Base-by-base conservation (phyloP, 2,329 filamentous ascomycete species). In the Huntiella decipiens region DNA sequence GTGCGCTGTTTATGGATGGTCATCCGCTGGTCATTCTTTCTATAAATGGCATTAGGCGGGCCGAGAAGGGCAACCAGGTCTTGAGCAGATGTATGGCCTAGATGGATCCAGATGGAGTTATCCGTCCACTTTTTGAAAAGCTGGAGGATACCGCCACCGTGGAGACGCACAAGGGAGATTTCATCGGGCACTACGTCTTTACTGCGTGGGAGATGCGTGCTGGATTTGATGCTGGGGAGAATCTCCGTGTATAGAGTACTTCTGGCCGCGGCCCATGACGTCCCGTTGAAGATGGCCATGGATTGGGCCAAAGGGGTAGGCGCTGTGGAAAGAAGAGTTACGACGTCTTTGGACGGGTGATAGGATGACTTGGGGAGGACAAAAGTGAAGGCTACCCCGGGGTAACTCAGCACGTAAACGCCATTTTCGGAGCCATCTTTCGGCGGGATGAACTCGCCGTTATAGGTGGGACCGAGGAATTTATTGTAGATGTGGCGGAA, bases 401-500 rank as follows among this genome's bases (percentile, higher is more conserved):
- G 87, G 61, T 95, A 98, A 1, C 88, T 96, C 32, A 98, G 66
- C 32, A 94, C 77, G 57, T 96, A 98, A 16, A 76, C 81, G 12
- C 87, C 87, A 49, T 69, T 64, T 12, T 67, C 66, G 1, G 65
- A 56, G 13, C 45, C 46, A 32, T 50, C 43, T n/a, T 48, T 38
- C 15, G 33, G 19, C 6, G 79, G 71, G 34, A 94, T 71, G 56
- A 88, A 98, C 65, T 98, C 91, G 52, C 91, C 91, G 1, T 82
- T 82, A 58, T 93, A 96, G 0, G 88, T 92, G 13, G 87, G 87
- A 0, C 91, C 91, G 52, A 98, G 78, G n/a, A 95, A 68, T 45
- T 83, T 78, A 55, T 93, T 85, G 59, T 96, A 98, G 53, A 98
- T 79, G 60, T 92, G 84, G 50, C 80, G 73, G 59, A 94, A 94